A percentile compares a stretch with the other conserved stretches of the same genome.
Evolutionary conservation across 2,329 filamentous ascomycete species (phyloP).

Genomic region (Dactylonectria estremocensis): DNA sequence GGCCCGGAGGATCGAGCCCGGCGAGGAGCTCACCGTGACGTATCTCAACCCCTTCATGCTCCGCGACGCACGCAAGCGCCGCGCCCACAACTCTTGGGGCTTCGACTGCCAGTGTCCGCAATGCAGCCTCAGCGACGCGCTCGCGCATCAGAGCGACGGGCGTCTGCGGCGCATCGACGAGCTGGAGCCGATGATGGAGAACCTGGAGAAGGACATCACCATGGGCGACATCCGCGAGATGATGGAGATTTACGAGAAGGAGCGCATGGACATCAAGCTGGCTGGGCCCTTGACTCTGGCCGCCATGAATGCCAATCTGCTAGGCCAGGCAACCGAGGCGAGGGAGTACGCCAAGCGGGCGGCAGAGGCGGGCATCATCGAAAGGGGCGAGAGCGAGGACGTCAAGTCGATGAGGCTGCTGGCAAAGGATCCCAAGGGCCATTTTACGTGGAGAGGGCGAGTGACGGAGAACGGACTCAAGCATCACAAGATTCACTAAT

Average conservation of each 20-base stretch:
- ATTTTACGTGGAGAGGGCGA: slow-evolving; percentile 10
- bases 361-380: slow-evolving; percentile 5
- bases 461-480: neutral
- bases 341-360: slow-evolving; percentile 11
- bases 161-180: slow-evolving; percentile 1
- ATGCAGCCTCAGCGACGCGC: neutral
- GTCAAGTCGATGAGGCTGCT: slow-evolving; percentile 12
- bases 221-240: slow-evolving; percentile 15
- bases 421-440: slow-evolving; percentile 7
- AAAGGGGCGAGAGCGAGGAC: neutral
- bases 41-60: slow-evolving; percentile 13
- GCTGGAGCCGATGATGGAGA: slow-evolving; percentile 1
- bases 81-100: neutral
- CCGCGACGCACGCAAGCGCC: neutral
- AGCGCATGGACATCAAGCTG: slow-evolving; percentile 15
- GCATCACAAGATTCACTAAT: neutral
- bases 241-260: neutral
- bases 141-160: slow-evolving; percentile 1
- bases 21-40: slow-evolving; percentile 22
- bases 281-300: slow-evolving; percentile 2
- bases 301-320: slow-evolving; percentile 7
- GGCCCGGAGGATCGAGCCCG: slow-evolving; percentile 2
- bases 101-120: slow-evolving; percentile 15
- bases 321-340: slow-evolving; percentile 10
- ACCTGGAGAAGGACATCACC: neutral